Conservation (phyloP, 2,329 filamentous ascomycete species). For the Myriosclerotinia duriaeana region DNA sequence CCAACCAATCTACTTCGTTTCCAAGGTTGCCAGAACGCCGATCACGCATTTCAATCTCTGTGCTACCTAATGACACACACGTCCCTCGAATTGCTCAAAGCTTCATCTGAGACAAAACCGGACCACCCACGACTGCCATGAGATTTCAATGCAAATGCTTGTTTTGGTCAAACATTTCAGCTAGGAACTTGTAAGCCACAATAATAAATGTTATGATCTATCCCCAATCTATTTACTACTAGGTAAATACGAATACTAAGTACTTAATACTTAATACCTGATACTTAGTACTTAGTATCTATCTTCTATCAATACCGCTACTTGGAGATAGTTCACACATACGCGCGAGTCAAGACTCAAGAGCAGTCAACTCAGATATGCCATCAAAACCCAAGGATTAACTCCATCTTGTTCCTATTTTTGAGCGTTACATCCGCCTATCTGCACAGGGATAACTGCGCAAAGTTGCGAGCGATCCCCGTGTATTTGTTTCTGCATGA, state of each 20-base stretch:
- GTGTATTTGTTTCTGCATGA: conserved; percentile 10
- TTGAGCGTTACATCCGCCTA: conserved; percentile 12
- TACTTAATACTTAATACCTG: no score
- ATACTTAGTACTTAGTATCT: not conserved
- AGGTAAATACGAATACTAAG: not conserved
- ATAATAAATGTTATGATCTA: no score
- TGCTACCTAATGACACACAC: not conserved
- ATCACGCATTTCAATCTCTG: conserved; percentile 8
- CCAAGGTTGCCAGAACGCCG: not conserved
- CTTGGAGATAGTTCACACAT: not conserved
- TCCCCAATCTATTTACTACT: no score
- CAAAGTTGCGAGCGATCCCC: conserved; percentile 8
- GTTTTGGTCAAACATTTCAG: conserved; percentile 12
- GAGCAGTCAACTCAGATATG: conserved; percentile 6
- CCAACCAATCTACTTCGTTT: not conserved
- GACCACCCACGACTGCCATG: not conserved
- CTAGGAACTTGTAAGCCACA: conserved; percentile 7
- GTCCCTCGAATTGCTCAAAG: conserved; percentile 4
- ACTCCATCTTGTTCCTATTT: conserved; percentile 3
- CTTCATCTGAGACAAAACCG: conserved; percentile 12
- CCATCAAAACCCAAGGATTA: not conserved
- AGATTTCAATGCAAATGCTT: not conserved
- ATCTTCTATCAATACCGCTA: not conserved
- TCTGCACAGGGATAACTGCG: not conserved
- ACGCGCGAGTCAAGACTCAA: conserved; percentile 12